phyloP scores from a whole-genome alignment of 352 stramenopile species.

The Pythium sukuiense region DNA sequence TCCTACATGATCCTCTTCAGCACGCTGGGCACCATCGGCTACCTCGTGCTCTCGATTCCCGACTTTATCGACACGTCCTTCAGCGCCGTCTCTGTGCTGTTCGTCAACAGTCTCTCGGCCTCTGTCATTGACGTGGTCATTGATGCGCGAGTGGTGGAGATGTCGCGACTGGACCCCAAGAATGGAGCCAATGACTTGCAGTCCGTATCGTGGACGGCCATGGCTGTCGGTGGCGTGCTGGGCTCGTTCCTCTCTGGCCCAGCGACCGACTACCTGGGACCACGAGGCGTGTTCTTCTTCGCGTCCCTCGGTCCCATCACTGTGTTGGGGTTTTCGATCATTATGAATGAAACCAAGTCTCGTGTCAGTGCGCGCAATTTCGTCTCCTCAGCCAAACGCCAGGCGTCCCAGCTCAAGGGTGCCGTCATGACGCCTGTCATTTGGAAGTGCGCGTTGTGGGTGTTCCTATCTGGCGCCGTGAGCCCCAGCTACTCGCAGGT shows the following conservation, averaged over 20 bases:
- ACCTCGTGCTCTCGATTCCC: constrained; percentile 59
- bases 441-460: constrained; percentile 95
- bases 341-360: constrained; percentile 85
- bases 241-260: constrained; percentile 92
- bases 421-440: constrained; percentile 89
- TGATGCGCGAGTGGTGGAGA: constrained; percentile 95
- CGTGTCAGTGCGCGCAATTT: constrained; percentile 49
- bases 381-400: constrained; percentile 45
- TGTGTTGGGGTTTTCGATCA: constrained; percentile 86
- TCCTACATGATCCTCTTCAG: constrained; percentile 94
- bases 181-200: constrained; percentile 92
- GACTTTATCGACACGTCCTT: constrained; percentile 56
- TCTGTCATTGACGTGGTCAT: constrained; percentile 96
- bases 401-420: constrained; percentile 65
- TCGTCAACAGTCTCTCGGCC: constrained; percentile 87
- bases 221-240: constrained; percentile 91
- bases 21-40: constrained; percentile 54
- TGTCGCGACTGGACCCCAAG: constrained; percentile 83
- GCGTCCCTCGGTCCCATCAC: constrained; percentile 88
- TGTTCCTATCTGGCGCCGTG: constrained; percentile 94
- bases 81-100: constrained; percentile 55
- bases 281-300: constrained; percentile 92
- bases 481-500: constrained; percentile 93
- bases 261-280: constrained; percentile 89
- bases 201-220: constrained; percentile 93